Percentiles rank a stretch among this genome's conserved stretches.
These are phyloP conservation scores for Prunus mongolica DNA, from an alignment of 306 rosid species.

Conservation along the genomic window DNA sequence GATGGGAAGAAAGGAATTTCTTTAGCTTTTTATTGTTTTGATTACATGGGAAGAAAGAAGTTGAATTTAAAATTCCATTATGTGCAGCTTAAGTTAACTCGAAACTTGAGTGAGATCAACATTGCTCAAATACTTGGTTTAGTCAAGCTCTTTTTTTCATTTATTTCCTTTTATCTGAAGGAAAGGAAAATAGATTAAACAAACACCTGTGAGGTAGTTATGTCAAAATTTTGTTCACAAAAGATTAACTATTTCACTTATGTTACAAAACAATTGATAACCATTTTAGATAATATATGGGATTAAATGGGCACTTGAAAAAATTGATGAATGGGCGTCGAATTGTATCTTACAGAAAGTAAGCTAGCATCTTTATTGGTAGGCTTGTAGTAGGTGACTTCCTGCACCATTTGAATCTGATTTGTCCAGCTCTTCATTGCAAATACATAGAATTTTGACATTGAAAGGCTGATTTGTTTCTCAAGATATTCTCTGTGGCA, in stretches of 20 bases:
- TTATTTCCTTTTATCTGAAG: not conserved
- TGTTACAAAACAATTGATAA: not conserved
- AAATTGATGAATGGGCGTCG: not conserved
- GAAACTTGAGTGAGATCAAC: not conserved
- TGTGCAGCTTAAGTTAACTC: not conserved
- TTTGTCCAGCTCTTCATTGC: not conserved
- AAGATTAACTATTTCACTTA: not conserved
- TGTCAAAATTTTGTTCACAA: not conserved
- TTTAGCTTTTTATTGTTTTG: constrained; percentile 6
- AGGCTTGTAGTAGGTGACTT: not conserved
- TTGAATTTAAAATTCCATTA: constrained; percentile 1
- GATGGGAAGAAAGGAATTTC: not conserved
- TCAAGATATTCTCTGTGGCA: constrained; percentile 40
- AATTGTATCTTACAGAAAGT: not conserved
- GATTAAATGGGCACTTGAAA: not conserved
- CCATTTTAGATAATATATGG: not conserved
- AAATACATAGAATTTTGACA: not conserved
- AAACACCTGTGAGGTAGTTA: not conserved
- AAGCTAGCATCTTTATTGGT: not conserved
- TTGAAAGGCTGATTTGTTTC: constrained; percentile 38
- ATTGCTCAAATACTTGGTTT: not conserved
- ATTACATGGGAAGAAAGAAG: constrained; percentile 12
- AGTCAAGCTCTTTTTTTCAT: not conserved
- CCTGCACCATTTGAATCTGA: not conserved
- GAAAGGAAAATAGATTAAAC: not conserved